phyloP scores from a whole-genome alignment of 2,329 filamentous ascomycete species.

The Myriosclerotinia duriaeana region DNA sequence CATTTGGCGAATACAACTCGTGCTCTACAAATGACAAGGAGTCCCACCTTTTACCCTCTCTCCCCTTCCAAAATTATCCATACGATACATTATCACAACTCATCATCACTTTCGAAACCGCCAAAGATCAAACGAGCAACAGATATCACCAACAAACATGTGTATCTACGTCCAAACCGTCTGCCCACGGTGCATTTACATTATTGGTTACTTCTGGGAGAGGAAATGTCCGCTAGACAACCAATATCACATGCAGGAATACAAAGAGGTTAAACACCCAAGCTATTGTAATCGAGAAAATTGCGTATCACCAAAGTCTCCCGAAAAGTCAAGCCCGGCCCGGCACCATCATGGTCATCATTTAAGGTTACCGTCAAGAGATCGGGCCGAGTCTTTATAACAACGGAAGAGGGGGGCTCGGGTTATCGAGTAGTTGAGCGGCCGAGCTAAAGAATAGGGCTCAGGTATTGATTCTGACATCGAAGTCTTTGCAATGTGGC shows the following conservation, averaged over 20 bases:
- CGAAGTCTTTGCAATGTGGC: neutral
- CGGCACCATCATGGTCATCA: slow-evolving; percentile 6
- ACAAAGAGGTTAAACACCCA: neutral
- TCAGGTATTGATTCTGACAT: neutral
- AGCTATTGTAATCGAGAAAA: slow-evolving; percentile 2
- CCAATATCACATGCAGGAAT: slow-evolving; percentile 12
- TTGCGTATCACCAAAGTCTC: slow-evolving; percentile 1
- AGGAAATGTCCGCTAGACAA: neutral
- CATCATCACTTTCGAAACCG: neutral
- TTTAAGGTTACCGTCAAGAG: neutral
- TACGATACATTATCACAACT: neutral
- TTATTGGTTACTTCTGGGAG: slow-evolving; percentile 5
- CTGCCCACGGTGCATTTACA: neutral
- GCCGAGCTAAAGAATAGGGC: neutral
- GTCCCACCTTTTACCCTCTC: neutral
- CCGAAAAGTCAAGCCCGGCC: neutral
- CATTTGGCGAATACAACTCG: neutral
- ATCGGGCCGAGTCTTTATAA: neutral
- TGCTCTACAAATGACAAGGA: neutral
- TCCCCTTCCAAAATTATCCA: neutral
- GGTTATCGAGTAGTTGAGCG: neutral
- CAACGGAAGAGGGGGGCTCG: neutral
- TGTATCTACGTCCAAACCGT: slow-evolving; percentile 16
- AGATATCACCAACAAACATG: neutral
- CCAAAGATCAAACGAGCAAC: neutral